These are phyloP conservation scores for Diplocarpon rosae DNA, from an alignment of 2,329 filamentous ascomycete species.

Conservation along the genomic window DNA sequence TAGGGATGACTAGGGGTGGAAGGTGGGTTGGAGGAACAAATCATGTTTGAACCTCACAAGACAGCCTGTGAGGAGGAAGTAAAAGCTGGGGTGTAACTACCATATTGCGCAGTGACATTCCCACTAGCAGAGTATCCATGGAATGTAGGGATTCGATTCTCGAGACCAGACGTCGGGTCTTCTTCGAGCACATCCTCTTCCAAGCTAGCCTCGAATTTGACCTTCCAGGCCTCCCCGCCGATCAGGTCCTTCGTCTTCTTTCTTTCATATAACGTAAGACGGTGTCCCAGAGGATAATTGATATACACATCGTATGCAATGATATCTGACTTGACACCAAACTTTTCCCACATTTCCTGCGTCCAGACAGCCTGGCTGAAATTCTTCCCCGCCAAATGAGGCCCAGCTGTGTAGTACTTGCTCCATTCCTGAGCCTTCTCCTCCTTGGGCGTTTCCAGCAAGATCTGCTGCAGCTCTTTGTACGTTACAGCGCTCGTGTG, in stretches of 20 bases:
- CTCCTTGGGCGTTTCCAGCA: conserved; percentile 47
- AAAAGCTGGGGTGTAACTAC: too few species aligned
- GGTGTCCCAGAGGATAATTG: conserved; percentile 65
- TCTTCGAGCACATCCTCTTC: conserved; percentile 77
- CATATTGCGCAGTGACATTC: conserved; percentile 74
- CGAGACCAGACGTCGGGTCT: conserved; percentile 64
- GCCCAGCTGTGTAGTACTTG: conserved; percentile 64
- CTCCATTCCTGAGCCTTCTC: conserved; percentile 59
- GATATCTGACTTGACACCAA: conserved; percentile 54
- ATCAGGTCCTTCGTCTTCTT: conserved; percentile 24
- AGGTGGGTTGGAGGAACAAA: too few species aligned
- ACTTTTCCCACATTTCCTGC: conserved; percentile 58
- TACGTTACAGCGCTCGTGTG: conserved; percentile 28
- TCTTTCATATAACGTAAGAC: conserved; percentile 53
- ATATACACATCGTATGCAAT: conserved; percentile 65
- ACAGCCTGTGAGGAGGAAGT: too few species aligned
- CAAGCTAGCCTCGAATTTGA: conserved; percentile 69
- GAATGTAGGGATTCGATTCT: conserved; percentile 74
- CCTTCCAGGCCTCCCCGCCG: conserved; percentile 40
- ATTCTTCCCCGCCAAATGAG: conserved; percentile 69
- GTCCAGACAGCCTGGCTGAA: conserved; percentile 64
- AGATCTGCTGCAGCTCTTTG: conserved; percentile 42
- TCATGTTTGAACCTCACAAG: too few species aligned
- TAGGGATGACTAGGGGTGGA: too few species aligned
- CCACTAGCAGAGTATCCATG: conserved; percentile 90